Conservation (phyloP, 768 basidiomycete genomes). For the Gymnopilus dilepis region DNA sequence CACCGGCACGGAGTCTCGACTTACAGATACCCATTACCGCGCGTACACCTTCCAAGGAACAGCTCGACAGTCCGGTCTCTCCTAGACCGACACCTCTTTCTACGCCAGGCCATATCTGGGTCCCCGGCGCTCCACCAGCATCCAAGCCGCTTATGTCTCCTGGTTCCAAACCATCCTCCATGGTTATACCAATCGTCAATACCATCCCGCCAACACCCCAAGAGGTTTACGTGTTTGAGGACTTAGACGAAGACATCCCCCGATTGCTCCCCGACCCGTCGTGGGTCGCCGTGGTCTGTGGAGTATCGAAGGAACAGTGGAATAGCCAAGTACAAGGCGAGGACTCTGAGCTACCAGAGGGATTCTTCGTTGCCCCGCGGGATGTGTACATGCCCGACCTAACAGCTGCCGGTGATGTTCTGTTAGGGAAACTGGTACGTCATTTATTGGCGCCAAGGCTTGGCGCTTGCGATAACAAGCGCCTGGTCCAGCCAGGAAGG, state of each 20-base stretch:
- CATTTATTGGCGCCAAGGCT: neutral
- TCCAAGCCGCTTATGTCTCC: constrained; percentile 37
- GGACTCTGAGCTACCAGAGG: constrained; percentile 56
- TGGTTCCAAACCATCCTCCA: constrained; percentile 11
- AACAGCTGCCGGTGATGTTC: constrained; percentile 72
- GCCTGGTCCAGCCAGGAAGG: neutral
- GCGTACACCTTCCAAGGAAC: neutral
- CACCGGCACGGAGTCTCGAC: neutral
- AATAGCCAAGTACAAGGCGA: constrained; percentile 34
- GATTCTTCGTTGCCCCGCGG: constrained; percentile 76
- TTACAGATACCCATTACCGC: constrained; percentile 9
- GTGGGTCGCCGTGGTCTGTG: constrained; percentile 85
- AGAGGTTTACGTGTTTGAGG: constrained; percentile 9
- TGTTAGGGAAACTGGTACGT: constrained; percentile 78
- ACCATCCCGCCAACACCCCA: constrained; percentile 29
- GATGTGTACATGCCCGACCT: constrained; percentile 87
- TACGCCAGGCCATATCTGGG: constrained; percentile 58
- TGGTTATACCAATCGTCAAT: constrained; percentile 17
- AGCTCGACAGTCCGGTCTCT: neutral
- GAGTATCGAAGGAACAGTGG: constrained; percentile 66
- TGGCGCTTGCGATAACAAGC: neutral
- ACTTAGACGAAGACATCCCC: constrained; percentile 32
- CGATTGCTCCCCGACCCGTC: constrained; percentile 65
- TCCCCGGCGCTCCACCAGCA: constrained; percentile 63
- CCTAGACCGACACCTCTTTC: constrained; percentile 38